Conservation (phyloP, 768 basidiomycete genomes). For the Russula sp. region DNA sequence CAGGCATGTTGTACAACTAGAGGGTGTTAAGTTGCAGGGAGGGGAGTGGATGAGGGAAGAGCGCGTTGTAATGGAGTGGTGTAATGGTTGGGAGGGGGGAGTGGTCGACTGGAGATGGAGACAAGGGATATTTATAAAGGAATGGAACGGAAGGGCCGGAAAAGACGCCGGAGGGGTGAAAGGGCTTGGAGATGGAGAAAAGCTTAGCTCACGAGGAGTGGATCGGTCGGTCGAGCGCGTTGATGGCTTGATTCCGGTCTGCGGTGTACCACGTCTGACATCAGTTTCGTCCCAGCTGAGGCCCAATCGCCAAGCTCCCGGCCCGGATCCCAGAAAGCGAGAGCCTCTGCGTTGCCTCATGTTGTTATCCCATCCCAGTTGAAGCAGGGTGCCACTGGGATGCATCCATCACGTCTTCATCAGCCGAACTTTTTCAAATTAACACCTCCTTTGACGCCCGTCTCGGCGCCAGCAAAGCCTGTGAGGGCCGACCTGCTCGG, state of each 20-base stretch:
- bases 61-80: not conserved
- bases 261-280: slow-evolving; percentile 11
- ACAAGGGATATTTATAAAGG: slow-evolving; percentile 17
- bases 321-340: slow-evolving; percentile 1
- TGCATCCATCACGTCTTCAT: slow-evolving; percentile 4
- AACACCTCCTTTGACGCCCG: not conserved
- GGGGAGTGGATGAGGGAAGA: not conserved
- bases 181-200: slow-evolving; percentile 5
- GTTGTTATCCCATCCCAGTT: slow-evolving; percentile 8
- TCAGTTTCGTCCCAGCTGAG: slow-evolving; percentile 13
- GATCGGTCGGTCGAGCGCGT: not conserved
- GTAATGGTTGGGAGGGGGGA: slow-evolving; percentile 1
- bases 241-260: not conserved
- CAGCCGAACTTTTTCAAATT: slow-evolving; percentile 13
- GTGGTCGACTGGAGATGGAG: not conserved
- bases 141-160: slow-evolving; percentile 14
- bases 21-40: not conserved
- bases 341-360: slow-evolving; percentile 11
- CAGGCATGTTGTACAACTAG: slow-evolving; percentile 26
- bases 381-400: slow-evolving; percentile 4
- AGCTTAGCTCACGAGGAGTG: not conserved
- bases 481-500: slow-evolving; percentile 17
- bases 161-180: slow-evolving; percentile 13
- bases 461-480: slow-evolving; percentile 14
- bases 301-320: slow-evolving; percentile 6